Conservation (phyloP, 1,284 basidiomycete species). For the Microbotryum saponariae region DNA sequence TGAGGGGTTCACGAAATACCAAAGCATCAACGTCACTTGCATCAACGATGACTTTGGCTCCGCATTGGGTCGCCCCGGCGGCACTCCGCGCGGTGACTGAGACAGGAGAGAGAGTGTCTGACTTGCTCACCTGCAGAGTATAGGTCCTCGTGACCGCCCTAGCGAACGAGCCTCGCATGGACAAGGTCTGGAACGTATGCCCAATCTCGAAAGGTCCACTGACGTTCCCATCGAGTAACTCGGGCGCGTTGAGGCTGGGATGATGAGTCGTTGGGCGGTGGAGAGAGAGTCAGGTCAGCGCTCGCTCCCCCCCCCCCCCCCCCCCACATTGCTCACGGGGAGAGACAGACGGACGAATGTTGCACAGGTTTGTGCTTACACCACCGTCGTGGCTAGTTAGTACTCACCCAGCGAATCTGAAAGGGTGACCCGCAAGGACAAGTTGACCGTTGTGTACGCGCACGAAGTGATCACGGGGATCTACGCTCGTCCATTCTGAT, state of each 20-base stretch:
- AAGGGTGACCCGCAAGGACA: constrained; percentile 12
- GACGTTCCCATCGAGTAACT: constrained; percentile 33
- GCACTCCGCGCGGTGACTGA: neutral
- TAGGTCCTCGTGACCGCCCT: constrained; percentile 35
- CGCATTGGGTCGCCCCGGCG: neutral
- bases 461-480: constrained; percentile 8
- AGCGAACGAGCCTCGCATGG: constrained; percentile 19
- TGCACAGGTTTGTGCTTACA: neutral
- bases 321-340: too few species aligned
- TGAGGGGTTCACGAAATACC: neutral
- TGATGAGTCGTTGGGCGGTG: too few species aligned
- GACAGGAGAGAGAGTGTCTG: neutral
- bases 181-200: constrained; percentile 27
- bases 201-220: constrained; percentile 28
- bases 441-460: constrained; percentile 14
- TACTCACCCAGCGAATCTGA: constrained; percentile 19
- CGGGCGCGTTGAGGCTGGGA: constrained; percentile 31
- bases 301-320: too few species aligned
- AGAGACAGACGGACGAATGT: too few species aligned
- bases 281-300: too few species aligned
- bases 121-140: constrained; percentile 27
- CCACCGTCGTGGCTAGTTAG: neutral
- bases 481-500: neutral
- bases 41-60: neutral
- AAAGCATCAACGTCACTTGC: neutral